Base-by-base conservation (phyloP, 805 yeast genomes). In the Lachancea nothofagi region DNA sequence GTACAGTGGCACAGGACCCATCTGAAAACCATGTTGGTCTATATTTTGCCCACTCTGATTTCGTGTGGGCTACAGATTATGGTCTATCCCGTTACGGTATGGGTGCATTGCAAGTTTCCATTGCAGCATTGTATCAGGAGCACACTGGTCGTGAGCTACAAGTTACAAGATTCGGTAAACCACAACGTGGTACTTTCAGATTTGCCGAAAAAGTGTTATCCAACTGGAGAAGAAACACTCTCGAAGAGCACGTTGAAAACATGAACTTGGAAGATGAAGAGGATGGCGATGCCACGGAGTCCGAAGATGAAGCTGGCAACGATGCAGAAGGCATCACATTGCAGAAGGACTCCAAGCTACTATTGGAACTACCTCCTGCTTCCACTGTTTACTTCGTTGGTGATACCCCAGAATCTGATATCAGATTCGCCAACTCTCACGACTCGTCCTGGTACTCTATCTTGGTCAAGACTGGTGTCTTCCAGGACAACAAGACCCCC, bases 21-120 rank as follows among this genome's bases (percentile, higher is more conserved):
- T 78, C 62, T 55, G 81, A 80, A 44, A 88, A 85, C 47, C 89
- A 89, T 27, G 93, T 95, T 24, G 77, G 78, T 34, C 75, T 86
- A 42, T 84, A 83, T 64, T 87, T 86, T 70, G 95, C 95, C 29
- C 95, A 87, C 61, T 83, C 90, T 15, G 96, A 87, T 64, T 83
- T 87, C 54, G 85, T 87, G 40, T 87, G 96, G 96, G 90, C 95
- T 9, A 84, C 96, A 3, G 83, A 86, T 62, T 86, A 83, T 58
- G 77, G 76, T 51, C 69, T 83, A 46, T 77, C 87, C 13, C 72
- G 96, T 58, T 85, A 87, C 57, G 96, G 96, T 45, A 88, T 87
- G 94, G 96, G 96, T 44, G 96, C 96, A 3, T 70, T 87, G 48
- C 95, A 86, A 61, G 88, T 84, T 28, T 82, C 94, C 15, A 78